Base-by-base conservation (phyloP, 2,329 filamentous ascomycete species). In the Penicillium sp. region DNA sequence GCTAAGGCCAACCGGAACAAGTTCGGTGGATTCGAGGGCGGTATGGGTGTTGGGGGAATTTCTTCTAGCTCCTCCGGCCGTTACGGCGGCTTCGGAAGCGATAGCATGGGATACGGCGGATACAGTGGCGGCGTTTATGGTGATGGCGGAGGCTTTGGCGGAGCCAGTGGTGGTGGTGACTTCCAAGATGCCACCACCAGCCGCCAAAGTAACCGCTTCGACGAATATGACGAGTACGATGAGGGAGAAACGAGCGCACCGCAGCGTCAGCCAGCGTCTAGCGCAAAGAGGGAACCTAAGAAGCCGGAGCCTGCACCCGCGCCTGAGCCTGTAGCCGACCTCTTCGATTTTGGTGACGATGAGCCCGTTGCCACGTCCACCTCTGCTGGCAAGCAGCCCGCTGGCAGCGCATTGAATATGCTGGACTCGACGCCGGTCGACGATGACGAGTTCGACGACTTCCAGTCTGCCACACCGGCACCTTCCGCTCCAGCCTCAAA, bases 401-500 rank as follows among this genome's bases (percentile, higher is more conserved):
- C 75, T 43, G 70, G 77, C 44, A 73, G 70, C 39, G 77, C 76
- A 13, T 62, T 85, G 45, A 76, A 77, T 42, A 73, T 78, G 15
- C 68, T 85, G 45, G 65, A 70, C 26, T 69, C 75, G 41, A 65
- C 74, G 1, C 16, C 33, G 28, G 77, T 78, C 39, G 85, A 84
- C 47, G 93, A 96, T 59, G 92, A 96, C 62, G 94, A 96, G 58
- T 97, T 97, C 67, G 94, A 97, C 68, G 94, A 99, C 68, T 97
- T 97, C 79, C 90, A 96, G 72, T 95, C 91, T 18, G 93, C 93
- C 13, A 78, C 88, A 2, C 76, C 84, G 24, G 66, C 78, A 42
- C 59, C 65, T 47, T 63, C 67, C n/a, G 56, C 68, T 24, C 62
- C 69, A 18, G 54, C 70, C 7, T 66, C 73, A 23, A 67, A 69